A percentile compares a stretch with the other conserved stretches of the same genome.
These are phyloP conservation scores for Penicillium pancosmium DNA, from an alignment of 495 filamentous ascomycete genomes.

Conservation along the genomic window DNA sequence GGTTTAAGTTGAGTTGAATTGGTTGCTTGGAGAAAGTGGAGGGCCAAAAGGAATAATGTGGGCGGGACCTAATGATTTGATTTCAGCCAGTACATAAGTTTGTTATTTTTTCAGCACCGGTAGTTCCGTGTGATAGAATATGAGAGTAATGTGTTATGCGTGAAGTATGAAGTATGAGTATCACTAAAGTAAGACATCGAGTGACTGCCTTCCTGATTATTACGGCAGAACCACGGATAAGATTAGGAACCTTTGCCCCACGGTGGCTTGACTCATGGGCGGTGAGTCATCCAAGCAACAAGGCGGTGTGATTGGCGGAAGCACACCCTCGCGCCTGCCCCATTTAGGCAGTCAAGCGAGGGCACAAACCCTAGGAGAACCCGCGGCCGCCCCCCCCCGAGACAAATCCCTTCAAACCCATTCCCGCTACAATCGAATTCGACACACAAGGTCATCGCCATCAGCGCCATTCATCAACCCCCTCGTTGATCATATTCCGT, in stretches of 20 bases:
- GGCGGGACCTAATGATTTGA: constrained; percentile 21
- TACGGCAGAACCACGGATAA: constrained; percentile 16
- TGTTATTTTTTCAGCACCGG: constrained; percentile 11
- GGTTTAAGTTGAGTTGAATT: neutral
- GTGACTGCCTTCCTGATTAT: constrained; percentile 25
- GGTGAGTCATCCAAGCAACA: neutral
- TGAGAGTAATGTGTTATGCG: constrained; percentile 25
- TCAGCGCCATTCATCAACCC: constrained; percentile 53
- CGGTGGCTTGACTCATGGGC: too few species aligned
- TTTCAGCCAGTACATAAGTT: constrained; percentile 22
- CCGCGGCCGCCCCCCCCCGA: constrained; percentile 24
- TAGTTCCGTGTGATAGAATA: constrained; percentile 17
- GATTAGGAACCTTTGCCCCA: too few species aligned
- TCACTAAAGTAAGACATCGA: constrained; percentile 11
- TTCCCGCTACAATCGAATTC: constrained; percentile 38
- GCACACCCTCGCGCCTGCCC: constrained; percentile 12
- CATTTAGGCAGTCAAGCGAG: constrained; percentile 43
- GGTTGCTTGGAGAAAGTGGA: neutral
- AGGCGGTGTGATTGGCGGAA: constrained; percentile 33
- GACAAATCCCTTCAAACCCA: constrained; percentile 46
- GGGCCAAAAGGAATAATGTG: constrained; percentile 9
- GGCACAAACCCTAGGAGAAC: constrained; percentile 41
- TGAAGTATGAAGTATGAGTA: neutral
- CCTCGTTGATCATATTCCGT: constrained; percentile 52
- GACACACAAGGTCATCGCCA: constrained; percentile 49